Evolutionary conservation across 31 red algal species (phyloP), one percentile per base, ranked within the genome.

Genomic region (Endocladia muricata): DNA sequence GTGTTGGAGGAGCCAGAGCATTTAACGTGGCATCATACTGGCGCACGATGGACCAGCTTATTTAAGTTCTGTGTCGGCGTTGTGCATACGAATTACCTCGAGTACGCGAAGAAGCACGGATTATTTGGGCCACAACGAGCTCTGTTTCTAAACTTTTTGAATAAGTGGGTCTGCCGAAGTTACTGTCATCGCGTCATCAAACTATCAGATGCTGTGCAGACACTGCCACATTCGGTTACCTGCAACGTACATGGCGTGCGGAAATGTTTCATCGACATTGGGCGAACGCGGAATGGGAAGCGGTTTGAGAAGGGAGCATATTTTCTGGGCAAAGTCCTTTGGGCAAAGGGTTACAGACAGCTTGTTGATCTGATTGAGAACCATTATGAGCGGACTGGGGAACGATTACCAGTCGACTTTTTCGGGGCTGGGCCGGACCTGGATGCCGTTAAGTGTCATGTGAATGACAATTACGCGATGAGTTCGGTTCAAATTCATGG

Each of bases 191-290:
- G 80, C 33, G 64, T 95, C 34, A 88, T 95, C 68, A 95, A 95
- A 73, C 75, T 95, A 5, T 90, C 85, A 19, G 81, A 90, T 82
- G 92, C 86, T 23, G 78, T 95, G 21, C 92, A 95, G 52, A 49
- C 55, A 34, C 67, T 90, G 17, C 86, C 92, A 23, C 73, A 91
- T 42, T 70, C 73, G 5, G 77, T 95, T 37, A 90, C 86, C 0
- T 82, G 76, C 64, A 95, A 95, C 57, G 86, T 95, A 13, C 92
- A 95, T 34, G 92, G 92, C 38, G 86, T 95, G 63, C 92, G 92
- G 19, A 60, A 85, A 61, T 77, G 78, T 49, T 95, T 95, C 29
- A 61, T 95, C 22, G 5, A 76, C 3, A 86, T 90, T 71, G 85
- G 86, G 28, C 63, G 55, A 2, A 7, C 42, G 4, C 34, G 73